Conservation (phyloP, 2,329 filamentous ascomycete species). For the Alternaria metachromatica region DNA sequence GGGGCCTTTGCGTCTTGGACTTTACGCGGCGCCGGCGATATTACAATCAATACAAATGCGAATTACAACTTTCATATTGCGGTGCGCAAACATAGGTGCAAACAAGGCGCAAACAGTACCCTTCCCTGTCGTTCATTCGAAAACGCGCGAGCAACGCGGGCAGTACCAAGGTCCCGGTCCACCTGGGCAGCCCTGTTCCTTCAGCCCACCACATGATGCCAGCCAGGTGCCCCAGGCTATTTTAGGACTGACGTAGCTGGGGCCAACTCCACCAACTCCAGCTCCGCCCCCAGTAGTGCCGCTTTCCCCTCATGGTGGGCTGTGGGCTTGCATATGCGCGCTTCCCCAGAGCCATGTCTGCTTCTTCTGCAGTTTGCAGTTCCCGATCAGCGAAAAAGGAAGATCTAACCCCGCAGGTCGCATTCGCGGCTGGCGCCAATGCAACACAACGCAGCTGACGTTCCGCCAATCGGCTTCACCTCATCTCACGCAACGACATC, state of each 20-base stretch:
- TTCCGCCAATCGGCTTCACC: background rate
- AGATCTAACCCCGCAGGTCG: background rate
- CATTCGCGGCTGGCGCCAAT: background rate
- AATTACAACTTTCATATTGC: background rate
- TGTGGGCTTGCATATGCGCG: background rate
- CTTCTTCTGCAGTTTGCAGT: background rate
- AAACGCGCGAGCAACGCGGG: background rate
- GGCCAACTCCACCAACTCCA: background rate
- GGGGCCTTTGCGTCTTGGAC: conserved; percentile 7
- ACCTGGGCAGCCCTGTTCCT: background rate
- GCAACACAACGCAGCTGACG: background rate
- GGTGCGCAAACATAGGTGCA: background rate
- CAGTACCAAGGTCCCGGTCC: background rate
- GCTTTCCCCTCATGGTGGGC: background rate
- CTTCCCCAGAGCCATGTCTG: background rate
- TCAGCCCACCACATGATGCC: background rate
- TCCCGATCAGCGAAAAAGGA: background rate
- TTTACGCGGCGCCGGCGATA: conserved; percentile 23
- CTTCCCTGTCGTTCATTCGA: background rate
- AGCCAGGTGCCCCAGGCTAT: background rate
- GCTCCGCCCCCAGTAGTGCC: background rate
- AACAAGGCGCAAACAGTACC: background rate
- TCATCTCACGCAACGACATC: background rate
- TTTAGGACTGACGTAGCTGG: conserved; percentile 13
- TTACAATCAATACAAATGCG: background rate